These are phyloP conservation scores for Hyphopichia burtonii DNA, from an alignment of 1,139 yeast genomes.

Conservation along the genomic window DNA sequence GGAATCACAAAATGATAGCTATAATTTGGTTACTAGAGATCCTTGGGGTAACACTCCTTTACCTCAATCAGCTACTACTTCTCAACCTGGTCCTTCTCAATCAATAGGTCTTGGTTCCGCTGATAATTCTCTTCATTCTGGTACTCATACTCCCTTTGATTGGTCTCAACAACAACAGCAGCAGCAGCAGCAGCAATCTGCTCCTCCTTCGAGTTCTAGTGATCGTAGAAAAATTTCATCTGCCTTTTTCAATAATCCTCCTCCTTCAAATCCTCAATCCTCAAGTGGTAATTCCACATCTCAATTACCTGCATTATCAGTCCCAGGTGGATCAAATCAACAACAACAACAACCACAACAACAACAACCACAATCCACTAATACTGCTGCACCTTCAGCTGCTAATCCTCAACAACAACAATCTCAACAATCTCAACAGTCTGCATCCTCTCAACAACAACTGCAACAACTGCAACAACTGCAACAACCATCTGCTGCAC, in stretches of 20 bases:
- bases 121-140: constrained; percentile 17
- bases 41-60: constrained; percentile 29
- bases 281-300: neutral
- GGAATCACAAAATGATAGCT: constrained; percentile 56
- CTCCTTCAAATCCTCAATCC: neutral
- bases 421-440: neutral
- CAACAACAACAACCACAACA: constrained; percentile 2
- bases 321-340: neutral
- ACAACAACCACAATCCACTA: constrained; percentile 14
- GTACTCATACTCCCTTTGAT: constrained; percentile 40
- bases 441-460: neutral
- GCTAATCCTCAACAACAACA: neutral
- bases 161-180: constrained; percentile 21
- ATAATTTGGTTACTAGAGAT: constrained; percentile 48
- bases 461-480: neutral
- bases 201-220: constrained; percentile 1
- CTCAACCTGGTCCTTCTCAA: constrained; percentile 11
- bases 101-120: constrained; percentile 5
- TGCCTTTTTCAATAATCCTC: constrained; percentile 27
- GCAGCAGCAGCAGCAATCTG: constrained; percentile 3
- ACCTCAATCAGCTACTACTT: neutral
- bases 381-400: constrained; percentile 5
- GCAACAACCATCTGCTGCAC: constrained; percentile 11
- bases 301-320: neutral
- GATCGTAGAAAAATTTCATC: constrained; percentile 36